Conservation (phyloP, 2,329 filamentous ascomycete genomes). For the Periconia macrospinosa region DNA sequence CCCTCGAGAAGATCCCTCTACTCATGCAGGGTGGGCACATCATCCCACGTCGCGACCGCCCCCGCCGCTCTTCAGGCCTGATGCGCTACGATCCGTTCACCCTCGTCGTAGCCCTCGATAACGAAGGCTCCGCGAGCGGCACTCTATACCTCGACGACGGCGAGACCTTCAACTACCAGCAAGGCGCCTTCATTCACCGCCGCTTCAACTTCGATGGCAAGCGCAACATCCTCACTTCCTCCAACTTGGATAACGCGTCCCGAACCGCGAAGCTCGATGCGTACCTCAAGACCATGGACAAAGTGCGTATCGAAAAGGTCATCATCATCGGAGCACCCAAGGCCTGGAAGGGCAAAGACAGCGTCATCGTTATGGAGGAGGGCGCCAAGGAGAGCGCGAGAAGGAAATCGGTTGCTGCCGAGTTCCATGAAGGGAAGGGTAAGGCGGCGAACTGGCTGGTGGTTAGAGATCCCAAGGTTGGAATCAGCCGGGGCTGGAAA, state of each 20-base stretch:
- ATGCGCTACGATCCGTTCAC: conserved; percentile 98
- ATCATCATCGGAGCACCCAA: conserved; percentile 78
- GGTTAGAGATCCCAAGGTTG: conserved; percentile 64
- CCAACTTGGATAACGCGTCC: conserved; percentile 49
- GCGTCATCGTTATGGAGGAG: conserved; percentile 67
- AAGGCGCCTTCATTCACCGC: conserved; percentile 86
- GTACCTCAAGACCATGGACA: conserved; percentile 78
- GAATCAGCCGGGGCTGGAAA: conserved; percentile 66
- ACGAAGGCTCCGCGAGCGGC: conserved; percentile 73
- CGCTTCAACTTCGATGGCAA: conserved; percentile 67
- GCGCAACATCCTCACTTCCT: conserved; percentile 66
- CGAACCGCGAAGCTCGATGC: conserved; percentile 66
- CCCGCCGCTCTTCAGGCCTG: conserved; percentile 79
- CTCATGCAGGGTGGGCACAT: conserved; percentile 94
- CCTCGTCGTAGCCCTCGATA: conserved; percentile 73
- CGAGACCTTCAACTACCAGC: conserved; percentile 84
- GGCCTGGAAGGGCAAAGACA: conserved; percentile 67
- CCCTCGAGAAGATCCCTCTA: conserved; percentile 83
- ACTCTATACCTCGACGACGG: conserved; percentile 91
- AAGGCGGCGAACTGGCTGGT: conserved; percentile 65
- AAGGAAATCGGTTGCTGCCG: conserved; percentile 56
- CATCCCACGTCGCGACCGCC: conserved; percentile 84
- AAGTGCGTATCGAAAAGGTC: conserved; percentile 80
- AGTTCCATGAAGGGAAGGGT: conserved; percentile 58
- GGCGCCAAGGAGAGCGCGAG: conserved; percentile 48